Evolutionary conservation across 2,329 filamentous ascomycete genomes (phyloP).

Genomic region (Fonsecaea multimorphosa): DNA sequence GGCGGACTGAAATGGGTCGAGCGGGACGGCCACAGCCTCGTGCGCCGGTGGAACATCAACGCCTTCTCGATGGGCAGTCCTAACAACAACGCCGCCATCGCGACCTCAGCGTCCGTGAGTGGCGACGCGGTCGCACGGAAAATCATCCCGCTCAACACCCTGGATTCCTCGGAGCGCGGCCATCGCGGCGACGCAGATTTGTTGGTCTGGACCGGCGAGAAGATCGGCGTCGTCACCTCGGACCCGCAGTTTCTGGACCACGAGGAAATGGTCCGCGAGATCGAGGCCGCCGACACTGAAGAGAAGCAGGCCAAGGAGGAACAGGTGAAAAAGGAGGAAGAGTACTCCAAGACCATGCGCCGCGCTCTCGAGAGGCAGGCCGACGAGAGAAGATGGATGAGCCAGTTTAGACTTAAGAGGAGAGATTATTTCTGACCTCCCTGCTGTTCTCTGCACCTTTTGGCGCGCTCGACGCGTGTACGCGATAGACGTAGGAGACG

Average conservation of each 20-base stretch:
- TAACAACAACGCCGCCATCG: slow-evolving; percentile 17
- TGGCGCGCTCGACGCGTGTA: not conserved
- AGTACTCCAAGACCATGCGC: slow-evolving; percentile 76
- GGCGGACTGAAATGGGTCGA: slow-evolving; percentile 91
- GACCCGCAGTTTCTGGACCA: slow-evolving; percentile 44
- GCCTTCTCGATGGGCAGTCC: slow-evolving; percentile 43
- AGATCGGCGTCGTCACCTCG: slow-evolving; percentile 66
- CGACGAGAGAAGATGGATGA: slow-evolving; percentile 77
- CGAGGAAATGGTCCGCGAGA: slow-evolving; percentile 48
- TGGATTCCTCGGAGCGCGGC: slow-evolving; percentile 56
- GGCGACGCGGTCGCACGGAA: slow-evolving; percentile 32
- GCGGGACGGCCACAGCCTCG: slow-evolving; percentile 68
- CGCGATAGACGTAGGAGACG: too few species aligned
- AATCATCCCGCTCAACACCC: slow-evolving; percentile 52
- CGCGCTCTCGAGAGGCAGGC: slow-evolving; percentile 76
- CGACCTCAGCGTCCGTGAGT: slow-evolving; percentile 6
- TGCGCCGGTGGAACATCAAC: slow-evolving; percentile 66
- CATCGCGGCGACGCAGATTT: slow-evolving; percentile 78
- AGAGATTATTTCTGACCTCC: slow-evolving; percentile 16
- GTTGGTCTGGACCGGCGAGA: slow-evolving; percentile 86
- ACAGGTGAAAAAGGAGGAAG: slow-evolving; percentile 55
- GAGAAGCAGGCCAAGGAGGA: slow-evolving; percentile 43
- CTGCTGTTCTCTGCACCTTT: too few species aligned
- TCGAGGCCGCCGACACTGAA: slow-evolving; percentile 48
- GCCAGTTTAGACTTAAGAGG: slow-evolving; percentile 63